A percentile compares a stretch with the other conserved stretches of the same genome.
Conservation (phyloP, 345 rosid species). For the Arabis alpina region DNA sequence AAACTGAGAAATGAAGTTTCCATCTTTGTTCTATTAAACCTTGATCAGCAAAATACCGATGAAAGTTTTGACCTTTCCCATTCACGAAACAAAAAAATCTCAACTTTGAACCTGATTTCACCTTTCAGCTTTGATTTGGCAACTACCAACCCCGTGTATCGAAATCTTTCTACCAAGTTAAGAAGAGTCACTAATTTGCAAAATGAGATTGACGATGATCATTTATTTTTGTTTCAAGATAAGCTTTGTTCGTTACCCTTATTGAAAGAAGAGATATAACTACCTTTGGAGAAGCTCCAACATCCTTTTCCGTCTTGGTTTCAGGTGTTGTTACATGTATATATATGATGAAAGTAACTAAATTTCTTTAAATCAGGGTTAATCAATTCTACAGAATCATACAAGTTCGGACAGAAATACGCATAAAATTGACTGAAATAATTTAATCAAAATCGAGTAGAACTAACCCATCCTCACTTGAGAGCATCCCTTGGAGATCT, state of each 20-base stretch:
- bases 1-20: not conserved
- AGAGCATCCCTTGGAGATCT: conserved; percentile 54
- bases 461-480: conserved; percentile 72
- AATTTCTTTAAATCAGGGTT: conserved; percentile 10
- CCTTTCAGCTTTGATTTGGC: conserved; percentile 86
- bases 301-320: conserved; percentile 78
- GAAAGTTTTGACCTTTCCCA: conserved; percentile 78
- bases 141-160: conserved; percentile 75
- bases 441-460: not conserved
- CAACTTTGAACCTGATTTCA: conserved; percentile 81
- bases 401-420: not conserved
- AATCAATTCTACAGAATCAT: not conserved
- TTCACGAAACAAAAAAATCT: conserved; percentile 70
- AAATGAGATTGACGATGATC: conserved; percentile 12
- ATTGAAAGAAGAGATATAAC: conserved; percentile 79
- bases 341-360: not conserved
- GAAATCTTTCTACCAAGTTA: conserved; percentile 71
- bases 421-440: not conserved
- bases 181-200: conserved; percentile 9
- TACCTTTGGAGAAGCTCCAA: conserved; percentile 66
- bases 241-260: conserved; percentile 56
- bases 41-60: not conserved
- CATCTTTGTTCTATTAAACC: conserved; percentile 15
- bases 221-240: not conserved
- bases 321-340: conserved; percentile 37